These are phyloP conservation scores for Cyberlindnera nakhonratchasimensis DNA, from an alignment of 805 yeast species.

Conservation along the genomic window DNA sequence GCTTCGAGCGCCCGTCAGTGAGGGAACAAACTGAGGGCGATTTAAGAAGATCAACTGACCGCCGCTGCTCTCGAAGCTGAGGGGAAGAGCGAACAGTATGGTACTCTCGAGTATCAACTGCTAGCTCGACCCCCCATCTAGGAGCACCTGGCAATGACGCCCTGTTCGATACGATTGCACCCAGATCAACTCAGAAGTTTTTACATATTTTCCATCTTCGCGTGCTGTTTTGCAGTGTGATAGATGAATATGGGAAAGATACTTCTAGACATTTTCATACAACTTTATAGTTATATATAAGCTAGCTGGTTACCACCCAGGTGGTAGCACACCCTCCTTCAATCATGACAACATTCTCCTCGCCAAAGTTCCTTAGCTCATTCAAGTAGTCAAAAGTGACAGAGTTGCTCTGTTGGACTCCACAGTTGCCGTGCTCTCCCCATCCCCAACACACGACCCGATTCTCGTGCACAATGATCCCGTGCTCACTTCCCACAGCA, in stretches of 20 bases:
- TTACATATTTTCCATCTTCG: constrained; percentile 82
- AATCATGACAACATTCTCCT: constrained; percentile 31
- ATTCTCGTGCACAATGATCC: constrained; percentile 38
- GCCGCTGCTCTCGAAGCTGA: too few relatives aligned
- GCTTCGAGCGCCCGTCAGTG: constrained; percentile 15
- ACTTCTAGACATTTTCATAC: constrained; percentile 58
- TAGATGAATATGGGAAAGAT: constrained; percentile 81
- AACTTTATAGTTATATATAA: neutral
- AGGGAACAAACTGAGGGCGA: constrained; percentile 8
- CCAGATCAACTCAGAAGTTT: constrained; percentile 54
- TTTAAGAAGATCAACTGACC: constrained; percentile 17
- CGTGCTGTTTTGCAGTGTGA: constrained; percentile 32
- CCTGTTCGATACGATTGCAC: constrained; percentile 55
- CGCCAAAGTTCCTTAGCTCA: constrained; percentile 30
- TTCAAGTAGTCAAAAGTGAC: constrained; percentile 35
- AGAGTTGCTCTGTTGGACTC: constrained; percentile 30
- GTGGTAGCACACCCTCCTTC: constrained; percentile 68
- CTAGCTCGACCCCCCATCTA: too few relatives aligned
- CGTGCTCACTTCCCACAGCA: constrained; percentile 86
- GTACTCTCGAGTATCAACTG: too few relatives aligned
- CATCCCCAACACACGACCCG: constrained; percentile 85
- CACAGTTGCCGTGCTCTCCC: constrained; percentile 99
- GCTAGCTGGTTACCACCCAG: constrained; percentile 43
- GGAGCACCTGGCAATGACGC: too few relatives aligned
- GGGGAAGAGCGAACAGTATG: too few relatives aligned